Evolutionary conservation across 805 yeast species (phyloP).

Genomic region (Saccharomycopsis sp.): DNA sequence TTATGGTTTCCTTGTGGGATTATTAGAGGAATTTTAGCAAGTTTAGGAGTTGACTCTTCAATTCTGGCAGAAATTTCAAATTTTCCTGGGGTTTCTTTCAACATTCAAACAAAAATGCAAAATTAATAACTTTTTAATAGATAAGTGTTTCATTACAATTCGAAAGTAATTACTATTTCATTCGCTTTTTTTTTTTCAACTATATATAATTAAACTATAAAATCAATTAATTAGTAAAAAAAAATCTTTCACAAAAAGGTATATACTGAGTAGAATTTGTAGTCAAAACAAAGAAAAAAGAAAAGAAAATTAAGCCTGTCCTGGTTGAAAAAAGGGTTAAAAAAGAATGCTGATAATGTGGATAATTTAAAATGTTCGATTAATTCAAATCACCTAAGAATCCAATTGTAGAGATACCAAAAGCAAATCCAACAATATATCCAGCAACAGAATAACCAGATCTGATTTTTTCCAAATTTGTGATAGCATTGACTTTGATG

Average conservation of each 20-base stretch:
- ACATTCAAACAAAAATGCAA: constrained; percentile 43
- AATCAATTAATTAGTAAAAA: neutral
- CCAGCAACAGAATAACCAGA: constrained; percentile 32
- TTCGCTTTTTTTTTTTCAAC: neutral
- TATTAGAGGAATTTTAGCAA: constrained; percentile 59
- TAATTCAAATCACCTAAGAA: constrained; percentile 39
- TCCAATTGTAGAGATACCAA: constrained; percentile 43
- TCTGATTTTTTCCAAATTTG: constrained; percentile 26
- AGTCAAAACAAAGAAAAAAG: neutral
- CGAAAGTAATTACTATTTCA: neutral
- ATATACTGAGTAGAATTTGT: too few species aligned
- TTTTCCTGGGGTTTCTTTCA: constrained; percentile 63
- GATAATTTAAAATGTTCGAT: neutral
- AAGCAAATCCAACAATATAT: constrained; percentile 34
- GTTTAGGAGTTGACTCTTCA: constrained; percentile 55
- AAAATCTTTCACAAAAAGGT: too few species aligned
- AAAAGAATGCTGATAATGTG: neutral
- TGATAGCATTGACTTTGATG: constrained; percentile 27
- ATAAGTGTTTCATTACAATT: neutral
- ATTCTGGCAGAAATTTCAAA: constrained; percentile 55
- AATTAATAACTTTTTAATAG: neutral
- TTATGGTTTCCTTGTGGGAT: constrained; percentile 70
- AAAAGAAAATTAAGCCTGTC: neutral
- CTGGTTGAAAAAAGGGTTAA: neutral
- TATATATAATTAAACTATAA: too few species aligned